Base-by-base conservation (phyloP, 2,329 filamentous ascomycete genomes). In the Penicillium italicum region DNA sequence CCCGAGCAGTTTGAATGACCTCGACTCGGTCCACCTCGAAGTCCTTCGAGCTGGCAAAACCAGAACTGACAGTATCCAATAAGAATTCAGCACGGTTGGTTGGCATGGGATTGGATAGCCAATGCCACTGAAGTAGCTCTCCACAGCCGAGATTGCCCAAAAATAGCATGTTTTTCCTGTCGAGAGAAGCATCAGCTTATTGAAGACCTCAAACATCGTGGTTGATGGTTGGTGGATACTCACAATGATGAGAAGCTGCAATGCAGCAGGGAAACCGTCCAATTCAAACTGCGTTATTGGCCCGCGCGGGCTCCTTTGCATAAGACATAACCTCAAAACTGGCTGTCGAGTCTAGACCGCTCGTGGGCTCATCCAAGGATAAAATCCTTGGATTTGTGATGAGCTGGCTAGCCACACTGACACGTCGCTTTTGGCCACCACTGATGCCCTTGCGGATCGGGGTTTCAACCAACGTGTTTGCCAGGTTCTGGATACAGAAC, bases 181-280 rank as follows among this genome's bases (percentile, higher is more conserved):
- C 0, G 89, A 91, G 0, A 96, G 79, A 1, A 95, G 80, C 36
- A 90, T 76, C 0, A 95, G 76, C 69, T 89, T 90, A 69, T 95
- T 90, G 63, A 95, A 95, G 12, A 91, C 82, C 59, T 87, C 81
- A 64, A 91, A 95, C 0, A 88, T 92, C 0, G 85, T 82, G 0
- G 89, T 89, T 0, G 89, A 93, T 0, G 91, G 91, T 68, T 95
- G 91, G 69, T 95, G 91, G 58, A 95, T 94, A 37, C 87, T 90
- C 4, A 88, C 88, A 56, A 95, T 85, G 30, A 94, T 84, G 56
- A 94, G 84, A 57, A 94, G 78, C 83, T 88, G 43, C 10, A 4
- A 48, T 24, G 16, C 1, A 22, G 14, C 18, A 16, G 30, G 1
- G 16, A 30, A 10, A 10, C 1, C 2, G 20, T 40, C 4, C 44